Base-by-base conservation (phyloP, 768 basidiomycete species). In the Crepidotus variabilis region DNA sequence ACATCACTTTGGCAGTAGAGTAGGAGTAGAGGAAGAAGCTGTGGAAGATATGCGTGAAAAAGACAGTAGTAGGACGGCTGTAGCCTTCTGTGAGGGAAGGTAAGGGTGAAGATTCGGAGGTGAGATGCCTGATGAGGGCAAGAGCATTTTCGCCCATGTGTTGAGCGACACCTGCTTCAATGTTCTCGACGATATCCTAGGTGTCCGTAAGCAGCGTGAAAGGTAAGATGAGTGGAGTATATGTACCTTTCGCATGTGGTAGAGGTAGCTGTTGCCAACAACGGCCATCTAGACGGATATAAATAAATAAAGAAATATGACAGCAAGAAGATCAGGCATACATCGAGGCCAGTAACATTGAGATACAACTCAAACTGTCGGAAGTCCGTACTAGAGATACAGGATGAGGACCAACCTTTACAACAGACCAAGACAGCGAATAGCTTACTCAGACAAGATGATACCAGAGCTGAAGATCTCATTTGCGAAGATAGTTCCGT, bases 381-480 rank as follows among this genome's bases (percentile, higher is more conserved):
- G 64, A 98, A 98, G 69, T 98, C 95, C 51, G 96, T 98, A 66
- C 92, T 94, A 63, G 51, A 16, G 2, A 22, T 47, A 13, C 48
- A 14, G 50, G 59, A 21, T 61, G 60, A 58, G 50, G 39, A 51
- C 9, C 14, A 50, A 23, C 16, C n/a, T 6, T 28, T 28, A 28
- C 28, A 28, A 28, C 11, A 23, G 20, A 13, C 35, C 14, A 55
- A 33, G 21, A 1, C 36, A 46, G 20, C 3, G 46, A 47, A 23
- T n/a, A 35, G 75, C 80, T 50, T 66, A 96, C 93, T 98, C 95
- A 8, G 92, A 94, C 36, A 95, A 72, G 46, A 98, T 75, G 54
- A 98, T 81, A 0, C 95, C 94, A 0, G 93, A 95, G 59, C 86
- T 86, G 73, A 98, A 98, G 22, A 98, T 80, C 57, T 98, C 96